Evolutionary conservation across 148 eudicot genomes (phyloP), one percentile per base, ranked within the genome.

Genomic region (Diospyros lotus): DNA sequence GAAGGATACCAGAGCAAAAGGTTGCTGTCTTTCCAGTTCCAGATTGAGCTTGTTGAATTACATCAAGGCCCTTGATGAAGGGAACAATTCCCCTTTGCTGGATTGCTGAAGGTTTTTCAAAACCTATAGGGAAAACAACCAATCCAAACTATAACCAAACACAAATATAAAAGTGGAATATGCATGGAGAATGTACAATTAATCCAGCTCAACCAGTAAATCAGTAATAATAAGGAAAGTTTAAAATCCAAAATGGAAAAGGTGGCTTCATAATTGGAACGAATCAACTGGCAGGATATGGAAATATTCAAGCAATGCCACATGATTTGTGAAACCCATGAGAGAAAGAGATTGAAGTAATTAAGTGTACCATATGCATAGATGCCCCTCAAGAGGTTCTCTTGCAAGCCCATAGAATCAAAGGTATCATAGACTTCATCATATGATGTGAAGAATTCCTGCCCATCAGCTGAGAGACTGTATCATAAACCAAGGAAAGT

Each of bases 21-120:
- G 83, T 80, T 72, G 80, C 79, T 11, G 83, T 80, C 77, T 81
- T 81, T 2, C 84, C 84, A 15, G 84, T 77, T 69, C 84, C 84
- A 48, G 84, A 81, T 45, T 77, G 84, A 63, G 84, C 84, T 58
- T 81, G 84, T 44, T 81, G 84, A 58, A 81, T 81, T 2, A 81
- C 84, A 74, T 81, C 84, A 56, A 81, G 78, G 40, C 84, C 84
- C 66, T 77, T 81, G 68, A 69, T 48, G 56, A 81, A 81, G 38
- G 84, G 84, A 63, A 81, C 84, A 62, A 81, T 81, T 58, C 84
- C 84, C 64, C 84, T 81, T 74, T 81, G 84, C 67, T 81, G 84
- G 73, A 81, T 81, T 59, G 84, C 84, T 2, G 84, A 81, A 2
- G 84, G 84, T 53, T 81, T 81, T 39, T 81, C 84, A 81, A 81